Evolutionary conservation across 768 basidiomycete species (phyloP).

Genomic region (Amyloporia xantha): DNA sequence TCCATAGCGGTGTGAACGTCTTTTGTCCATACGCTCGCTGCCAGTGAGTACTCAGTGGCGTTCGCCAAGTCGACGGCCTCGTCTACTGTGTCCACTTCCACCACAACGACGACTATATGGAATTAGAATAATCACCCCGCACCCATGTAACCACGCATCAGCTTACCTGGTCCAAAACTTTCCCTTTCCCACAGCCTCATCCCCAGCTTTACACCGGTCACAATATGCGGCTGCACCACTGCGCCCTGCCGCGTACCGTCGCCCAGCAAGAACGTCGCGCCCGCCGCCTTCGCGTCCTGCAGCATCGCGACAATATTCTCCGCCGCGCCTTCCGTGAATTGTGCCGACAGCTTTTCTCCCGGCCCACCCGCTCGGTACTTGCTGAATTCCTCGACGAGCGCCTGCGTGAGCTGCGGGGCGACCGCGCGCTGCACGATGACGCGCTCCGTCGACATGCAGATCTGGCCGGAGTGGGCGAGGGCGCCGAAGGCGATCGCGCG

Average conservation of each 20-base stretch:
- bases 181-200: constrained; percentile 53
- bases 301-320: constrained; percentile 38
- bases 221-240: constrained; percentile 46
- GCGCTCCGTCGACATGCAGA: constrained; percentile 55
- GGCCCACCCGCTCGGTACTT: neutral
- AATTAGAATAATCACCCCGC: neutral
- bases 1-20: constrained; percentile 38
- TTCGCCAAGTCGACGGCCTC: constrained; percentile 55
- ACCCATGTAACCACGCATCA: neutral
- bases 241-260: constrained; percentile 34
- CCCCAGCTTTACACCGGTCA: constrained; percentile 41
- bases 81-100: constrained; percentile 40
- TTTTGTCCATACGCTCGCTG: constrained; percentile 45
- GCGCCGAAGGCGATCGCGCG: constrained; percentile 40
- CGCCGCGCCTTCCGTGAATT: constrained; percentile 26
- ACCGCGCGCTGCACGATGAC: constrained; percentile 20
- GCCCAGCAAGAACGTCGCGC: constrained; percentile 41
- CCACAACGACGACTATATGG: constrained; percentile 40
- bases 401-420: neutral
- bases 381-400: constrained; percentile 1
- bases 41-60: constrained; percentile 44
- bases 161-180: constrained; percentile 51
- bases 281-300: constrained; percentile 35
- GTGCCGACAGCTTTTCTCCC: neutral
- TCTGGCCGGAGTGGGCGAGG: constrained; percentile 43